Evolutionary conservation across 2,329 filamentous ascomycete species (phyloP), one percentile per base, ranked within the genome.

Genomic region (Fonsecaea erecta): DNA sequence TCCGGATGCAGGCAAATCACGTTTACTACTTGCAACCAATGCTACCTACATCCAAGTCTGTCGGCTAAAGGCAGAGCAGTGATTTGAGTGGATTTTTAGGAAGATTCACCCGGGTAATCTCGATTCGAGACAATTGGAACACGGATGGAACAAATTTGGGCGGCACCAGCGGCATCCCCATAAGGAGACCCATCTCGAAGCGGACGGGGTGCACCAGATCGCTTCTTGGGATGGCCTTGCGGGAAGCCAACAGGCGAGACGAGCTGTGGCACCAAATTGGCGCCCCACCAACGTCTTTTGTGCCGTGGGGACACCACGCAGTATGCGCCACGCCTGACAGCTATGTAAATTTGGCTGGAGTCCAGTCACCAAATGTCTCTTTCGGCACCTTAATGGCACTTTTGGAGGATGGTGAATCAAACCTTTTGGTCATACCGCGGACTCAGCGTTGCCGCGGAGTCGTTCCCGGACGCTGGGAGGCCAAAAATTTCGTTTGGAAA

Each of bases 71-170:
- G 40, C 14, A 12, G 34, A 43, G 48, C 34, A 32, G 21, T 35
- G 52, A 62, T 62, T 56, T 55, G 60, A 62, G 52, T 56, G 52
- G 52, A 24, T n/a, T 43, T 26, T 48, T n/a, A n/a, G 28, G 16
- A 53, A 52, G 30, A 51, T 24, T 40, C 34, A 65, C 37, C 60
- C 60, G 63, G 60, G 63, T 54, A 68, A 68, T 68, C 63, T 68
- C 63, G 66, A 68, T 63, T 68, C 60, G 62, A 65, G 62, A 60
- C 56, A 64, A 51, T 52, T 66, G 63, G 66, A 68, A 68, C 66
- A 43, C 54, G 60, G 63, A 61, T 68, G 66, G 66, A 66, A 68
- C 66, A 62, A 65, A 62, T 66, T 62, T 56, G 28, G 32, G 59
- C 59, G 52, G 48, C 18, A 28, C 43, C 18, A 26, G 59, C 59